These are phyloP conservation scores for Xylona heveae DNA, from an alignment of 495 filamentous ascomycete genomes.

Conservation along the genomic window DNA sequence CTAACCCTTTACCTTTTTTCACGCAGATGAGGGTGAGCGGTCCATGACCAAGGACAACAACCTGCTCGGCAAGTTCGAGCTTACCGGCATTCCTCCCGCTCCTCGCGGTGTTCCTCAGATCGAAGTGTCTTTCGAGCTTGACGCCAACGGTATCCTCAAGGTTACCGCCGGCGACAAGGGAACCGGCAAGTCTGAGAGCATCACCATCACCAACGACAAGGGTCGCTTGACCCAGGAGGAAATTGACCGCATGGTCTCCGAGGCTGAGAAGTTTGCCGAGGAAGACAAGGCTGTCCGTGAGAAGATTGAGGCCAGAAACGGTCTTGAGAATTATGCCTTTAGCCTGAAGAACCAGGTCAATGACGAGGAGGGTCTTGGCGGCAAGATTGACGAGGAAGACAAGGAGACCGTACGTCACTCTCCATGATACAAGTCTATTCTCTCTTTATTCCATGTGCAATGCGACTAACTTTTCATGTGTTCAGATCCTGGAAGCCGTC, in stretches of 20 bases:
- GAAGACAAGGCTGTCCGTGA: constrained; percentile 95
- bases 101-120: constrained; percentile 95
- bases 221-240: constrained; percentile 88
- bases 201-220: constrained; percentile 98
- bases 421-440: neutral
- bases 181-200: constrained; percentile 87
- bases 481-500: constrained; percentile 80
- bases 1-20: no score
- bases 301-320: constrained; percentile 88
- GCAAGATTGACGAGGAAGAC: constrained; percentile 96
- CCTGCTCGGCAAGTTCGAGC: constrained; percentile 90
- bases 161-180: constrained; percentile 91
- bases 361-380: constrained; percentile 89
- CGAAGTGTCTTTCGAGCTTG: constrained; percentile 91
- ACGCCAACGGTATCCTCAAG: constrained; percentile 96
- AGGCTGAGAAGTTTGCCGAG: constrained; percentile 95
- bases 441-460: constrained; percentile 1
- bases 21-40: constrained; percentile 62
- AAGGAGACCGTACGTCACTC: constrained; percentile 60
- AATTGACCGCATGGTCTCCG: constrained; percentile 93
- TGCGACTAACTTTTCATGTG: constrained; percentile 9
- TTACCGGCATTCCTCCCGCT: constrained; percentile 83
- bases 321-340: constrained; percentile 92
- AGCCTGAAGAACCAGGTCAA: constrained; percentile 97
- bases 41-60: constrained; percentile 96